Evolutionary conservation across 2,329 filamentous ascomycete species (phyloP).

Genomic region (Aspergillus piperis): DNA sequence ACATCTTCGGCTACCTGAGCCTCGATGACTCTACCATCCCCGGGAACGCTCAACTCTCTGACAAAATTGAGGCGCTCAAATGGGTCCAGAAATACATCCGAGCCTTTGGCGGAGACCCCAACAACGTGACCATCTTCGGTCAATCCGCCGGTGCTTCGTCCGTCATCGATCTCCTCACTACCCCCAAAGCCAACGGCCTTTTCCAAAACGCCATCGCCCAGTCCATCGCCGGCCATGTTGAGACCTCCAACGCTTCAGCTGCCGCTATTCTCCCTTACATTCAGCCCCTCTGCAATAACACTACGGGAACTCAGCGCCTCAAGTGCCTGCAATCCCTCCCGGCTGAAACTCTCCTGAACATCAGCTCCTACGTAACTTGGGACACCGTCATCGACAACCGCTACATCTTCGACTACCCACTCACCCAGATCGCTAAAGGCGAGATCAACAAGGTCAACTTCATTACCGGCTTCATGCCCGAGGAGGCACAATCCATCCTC

Average conservation of each 20-base stretch:
- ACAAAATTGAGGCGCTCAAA: conserved; percentile 23
- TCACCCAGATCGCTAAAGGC: conserved; percentile 49
- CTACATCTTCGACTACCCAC: conserved; percentile 54
- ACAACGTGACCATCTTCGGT: conserved; percentile 30
- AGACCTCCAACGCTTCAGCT: neutral
- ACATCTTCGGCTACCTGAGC: conserved; percentile 25
- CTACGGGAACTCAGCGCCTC: conserved; percentile 47
- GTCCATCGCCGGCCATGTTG: conserved; percentile 12
- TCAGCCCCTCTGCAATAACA: conserved; percentile 57
- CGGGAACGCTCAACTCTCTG: conserved; percentile 13
- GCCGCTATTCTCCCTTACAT: conserved; percentile 46
- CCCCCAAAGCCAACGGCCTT: conserved; percentile 20
- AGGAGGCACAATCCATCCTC: conserved; percentile 60
- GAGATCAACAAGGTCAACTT: conserved; percentile 53
- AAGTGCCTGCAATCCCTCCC: conserved; percentile 56
- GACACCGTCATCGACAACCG: conserved; percentile 59
- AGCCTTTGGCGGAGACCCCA: conserved; percentile 32
- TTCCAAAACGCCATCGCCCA: conserved; percentile 35
- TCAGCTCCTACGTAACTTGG: conserved; percentile 40
- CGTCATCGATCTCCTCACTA: conserved; percentile 24
- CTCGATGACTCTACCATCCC: conserved; percentile 7
- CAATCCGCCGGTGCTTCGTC: conserved; percentile 27
- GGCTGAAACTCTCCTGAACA: conserved; percentile 12
- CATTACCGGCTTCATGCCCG: conserved; percentile 57
- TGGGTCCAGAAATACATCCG: conserved; percentile 34